Evolutionary conservation across 805 yeast species (phyloP).

Genomic region (Hanseniaspora vineae): DNA sequence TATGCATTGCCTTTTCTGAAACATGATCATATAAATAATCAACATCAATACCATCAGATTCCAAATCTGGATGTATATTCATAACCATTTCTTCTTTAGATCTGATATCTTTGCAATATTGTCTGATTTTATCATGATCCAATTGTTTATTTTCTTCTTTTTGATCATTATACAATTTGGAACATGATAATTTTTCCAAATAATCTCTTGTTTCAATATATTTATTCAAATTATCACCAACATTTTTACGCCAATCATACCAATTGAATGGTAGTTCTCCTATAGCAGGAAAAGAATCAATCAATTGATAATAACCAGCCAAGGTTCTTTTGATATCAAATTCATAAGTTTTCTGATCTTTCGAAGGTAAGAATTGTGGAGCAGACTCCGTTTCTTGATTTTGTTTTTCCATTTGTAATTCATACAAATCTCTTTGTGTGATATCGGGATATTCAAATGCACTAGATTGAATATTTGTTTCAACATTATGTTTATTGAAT

Average conservation of each 20-base stretch:
- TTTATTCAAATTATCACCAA: not conserved
- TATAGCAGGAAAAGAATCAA: not conserved
- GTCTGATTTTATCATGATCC: not conserved
- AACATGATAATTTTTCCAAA: not conserved
- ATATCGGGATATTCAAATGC: not conserved
- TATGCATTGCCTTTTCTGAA: not conserved
- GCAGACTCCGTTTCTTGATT: not conserved
- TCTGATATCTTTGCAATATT: not conserved
- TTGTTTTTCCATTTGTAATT: too few species aligned
- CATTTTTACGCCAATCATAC: constrained; percentile 4
- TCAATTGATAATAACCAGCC: not conserved
- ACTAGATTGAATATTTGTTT: not conserved
- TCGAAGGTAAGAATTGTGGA: not conserved
- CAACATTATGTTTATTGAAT: not conserved
- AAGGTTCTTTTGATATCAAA: not conserved
- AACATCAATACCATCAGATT: not conserved
- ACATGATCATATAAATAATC: not conserved
- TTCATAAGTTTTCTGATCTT: not conserved
- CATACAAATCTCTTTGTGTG: not conserved
- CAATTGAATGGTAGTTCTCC: constrained; percentile 2
- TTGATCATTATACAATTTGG: not conserved
- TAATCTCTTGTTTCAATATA: not conserved
- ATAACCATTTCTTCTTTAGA: not conserved
- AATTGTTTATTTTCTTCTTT: not conserved
- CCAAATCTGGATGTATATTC: not conserved